Evolutionary conservation across 1,284 basidiomycete genomes (phyloP), one percentile per base, ranked within the genome.

Genomic region (Limonomyces culmigenus): DNA sequence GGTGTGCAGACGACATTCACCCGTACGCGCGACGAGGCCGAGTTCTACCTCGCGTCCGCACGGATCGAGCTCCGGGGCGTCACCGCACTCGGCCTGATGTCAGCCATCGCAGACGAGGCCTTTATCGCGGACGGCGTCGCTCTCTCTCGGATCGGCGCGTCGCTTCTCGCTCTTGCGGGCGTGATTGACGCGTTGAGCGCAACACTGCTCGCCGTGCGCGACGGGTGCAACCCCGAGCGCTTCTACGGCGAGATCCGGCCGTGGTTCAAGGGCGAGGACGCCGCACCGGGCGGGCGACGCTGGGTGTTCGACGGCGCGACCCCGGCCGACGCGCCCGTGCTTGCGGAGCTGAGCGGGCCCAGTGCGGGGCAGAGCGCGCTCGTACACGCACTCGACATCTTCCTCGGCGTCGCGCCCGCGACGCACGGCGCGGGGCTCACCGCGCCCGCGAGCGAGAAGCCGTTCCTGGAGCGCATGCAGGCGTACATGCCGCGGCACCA

Each of bases 11-110:
- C 19, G 6, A 77, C 74, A 2, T 96, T 96, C 56, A 92, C 88
- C 1, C 70, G 70, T 16, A 84, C 83, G 1, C 54, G 52, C n/a
- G 86, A 88, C 41, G 92, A 97, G 52, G 70, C 76, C 37, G 83
- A 86, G 43, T 97, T 96, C 52, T 97, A 84, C 60, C 66, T 91
- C 36, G 72, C 79, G 16, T 91, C 88, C 0, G 74, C 87, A 1
- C 70, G 86, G n/a, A 88, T 93, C 51, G 93, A 96, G 56, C 65
- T 93, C 4, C 70, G 74, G n/a, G 92, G 89, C 4, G 87, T 88
- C 2, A 67, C 77, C 25, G 87, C 84, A 0, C 70, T 96, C 5
- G 68, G 74, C 16, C 62, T 95, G 39, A 95, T 97, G 87, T 74
- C 83, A 2, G 62, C 70, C 4, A 86, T 74, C 3, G 76, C 96